Percentiles rank a stretch among this genome's conserved stretches.
Conservation (phyloP, 2,329 filamentous ascomycete genomes). For the Xenosphaeropsis pyriputrescens region DNA sequence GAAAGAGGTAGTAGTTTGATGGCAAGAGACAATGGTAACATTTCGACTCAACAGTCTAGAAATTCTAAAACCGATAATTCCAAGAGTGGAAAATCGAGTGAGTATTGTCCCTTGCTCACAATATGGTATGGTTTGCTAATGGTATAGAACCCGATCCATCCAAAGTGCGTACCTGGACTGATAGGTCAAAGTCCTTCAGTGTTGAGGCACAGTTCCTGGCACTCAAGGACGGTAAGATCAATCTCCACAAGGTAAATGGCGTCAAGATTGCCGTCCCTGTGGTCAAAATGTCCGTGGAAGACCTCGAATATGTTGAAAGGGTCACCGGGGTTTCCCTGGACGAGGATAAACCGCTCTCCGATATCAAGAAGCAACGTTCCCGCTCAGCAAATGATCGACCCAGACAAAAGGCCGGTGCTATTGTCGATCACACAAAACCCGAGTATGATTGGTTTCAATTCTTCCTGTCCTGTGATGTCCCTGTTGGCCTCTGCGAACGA, state of each 20-base stretch:
- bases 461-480: slow-evolving; percentile 84
- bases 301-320: slow-evolving; percentile 88
- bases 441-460: slow-evolving; percentile 99
- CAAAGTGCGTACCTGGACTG: slow-evolving; percentile 87
- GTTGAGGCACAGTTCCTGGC: slow-evolving; percentile 95
- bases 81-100: slow-evolving; percentile 50
- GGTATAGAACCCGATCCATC: slow-evolving; percentile 60
- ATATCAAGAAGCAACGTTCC: slow-evolving; percentile 41
- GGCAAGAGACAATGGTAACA: slow-evolving; percentile 50
- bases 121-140: slow-evolving; percentile 5
- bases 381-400: slow-evolving; percentile 4
- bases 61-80: no score
- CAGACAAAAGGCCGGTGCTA: slow-evolving; percentile 37
- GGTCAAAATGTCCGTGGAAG: slow-evolving; percentile 86
- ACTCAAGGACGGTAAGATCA: slow-evolving; percentile 89
- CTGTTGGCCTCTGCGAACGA: slow-evolving; percentile 83
- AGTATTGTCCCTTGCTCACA: slow-evolving; percentile 21
- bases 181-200: slow-evolving; percentile 88
- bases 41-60: slow-evolving; percentile 55
- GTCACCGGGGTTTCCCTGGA: slow-evolving; percentile 75
- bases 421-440: slow-evolving; percentile 47
- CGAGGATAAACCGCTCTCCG: slow-evolving; percentile 85
- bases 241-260: slow-evolving; percentile 93
- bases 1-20: slow-evolving; percentile 67
- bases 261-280: slow-evolving; percentile 97